These are phyloP conservation scores for Elongisporangium anandrum DNA, from an alignment of 352 stramenopile genomes.

Conservation along the genomic window DNA sequence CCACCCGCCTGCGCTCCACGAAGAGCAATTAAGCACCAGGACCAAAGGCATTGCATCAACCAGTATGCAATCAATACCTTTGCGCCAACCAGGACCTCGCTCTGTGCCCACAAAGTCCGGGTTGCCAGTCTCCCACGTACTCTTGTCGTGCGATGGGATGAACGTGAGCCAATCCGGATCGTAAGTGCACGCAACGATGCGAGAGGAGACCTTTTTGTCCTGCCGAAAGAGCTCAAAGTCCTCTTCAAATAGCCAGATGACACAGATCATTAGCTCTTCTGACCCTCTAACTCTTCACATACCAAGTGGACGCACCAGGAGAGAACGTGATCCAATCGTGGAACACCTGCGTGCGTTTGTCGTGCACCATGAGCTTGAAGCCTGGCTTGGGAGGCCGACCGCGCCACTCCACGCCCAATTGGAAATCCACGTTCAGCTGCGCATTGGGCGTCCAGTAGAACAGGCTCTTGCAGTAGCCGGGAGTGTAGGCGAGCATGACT, in stretches of 20 bases:
- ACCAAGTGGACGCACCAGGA: slow-evolving; percentile 24
- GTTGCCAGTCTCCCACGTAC: slow-evolving; percentile 60
- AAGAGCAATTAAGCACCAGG: slow-evolving; percentile 1
- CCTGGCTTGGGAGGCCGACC: slow-evolving; percentile 68
- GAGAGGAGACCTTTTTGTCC: slow-evolving; percentile 80
- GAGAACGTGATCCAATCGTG: slow-evolving; percentile 87
- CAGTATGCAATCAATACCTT: slow-evolving; percentile 33
- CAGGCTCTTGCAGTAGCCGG: slow-evolving; percentile 69
- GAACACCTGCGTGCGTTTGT: slow-evolving; percentile 82
- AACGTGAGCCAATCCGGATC: slow-evolving; percentile 80
- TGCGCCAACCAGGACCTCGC: slow-evolving; percentile 67
- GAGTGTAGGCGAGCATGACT: slow-evolving; percentile 72
- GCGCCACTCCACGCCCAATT: slow-evolving; percentile 79
- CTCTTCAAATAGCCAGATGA: slow-evolving; percentile 35
- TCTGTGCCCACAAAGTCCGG: slow-evolving; percentile 64
- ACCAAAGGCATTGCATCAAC: neutral
- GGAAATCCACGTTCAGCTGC: slow-evolving; percentile 65
- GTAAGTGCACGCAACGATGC: slow-evolving; percentile 82
- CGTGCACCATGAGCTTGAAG: slow-evolving; percentile 83
- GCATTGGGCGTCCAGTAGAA: slow-evolving; percentile 65
- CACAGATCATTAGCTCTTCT: neutral
- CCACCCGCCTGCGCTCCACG: slow-evolving; percentile 53
- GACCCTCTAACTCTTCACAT: too few relatives aligned
- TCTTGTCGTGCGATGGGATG: slow-evolving; percentile 83
- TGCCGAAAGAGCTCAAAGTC: slow-evolving; percentile 74